Conservation (phyloP, 163 green algal species). For the Scenedesmus sp. region DNA sequence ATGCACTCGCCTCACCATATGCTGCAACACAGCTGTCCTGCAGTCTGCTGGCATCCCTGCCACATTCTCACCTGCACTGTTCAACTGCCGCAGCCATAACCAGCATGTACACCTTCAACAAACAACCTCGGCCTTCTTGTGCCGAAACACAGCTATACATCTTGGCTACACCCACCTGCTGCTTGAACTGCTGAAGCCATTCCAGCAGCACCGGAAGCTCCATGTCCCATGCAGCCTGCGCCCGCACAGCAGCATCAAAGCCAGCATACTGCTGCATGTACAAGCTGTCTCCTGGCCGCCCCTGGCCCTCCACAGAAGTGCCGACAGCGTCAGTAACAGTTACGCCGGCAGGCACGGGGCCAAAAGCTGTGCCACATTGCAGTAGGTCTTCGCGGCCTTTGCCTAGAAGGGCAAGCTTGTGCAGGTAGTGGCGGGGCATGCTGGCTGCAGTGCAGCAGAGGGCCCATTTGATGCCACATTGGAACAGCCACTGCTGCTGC, state of each 20-base stretch:
- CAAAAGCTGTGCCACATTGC: constrained; percentile 15
- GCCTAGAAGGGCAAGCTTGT: constrained; percentile 19
- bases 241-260: constrained; percentile 34
- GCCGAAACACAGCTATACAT: background rate
- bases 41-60: background rate
- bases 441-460: background rate
- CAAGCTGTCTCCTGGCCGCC: background rate
- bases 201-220: constrained; percentile 12
- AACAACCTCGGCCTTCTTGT: background rate
- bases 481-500: constrained; percentile 9
- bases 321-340: constrained; percentile 14
- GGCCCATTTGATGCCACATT: constrained; percentile 19
- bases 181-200: constrained; percentile 29
- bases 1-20: too few relatives aligned
- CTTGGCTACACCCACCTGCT: background rate
- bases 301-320: background rate
- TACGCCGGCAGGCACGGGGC: background rate
- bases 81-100: background rate
- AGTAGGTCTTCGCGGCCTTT: constrained; percentile 19
- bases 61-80: background rate
- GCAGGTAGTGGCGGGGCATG: background rate
- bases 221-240: constrained; percentile 5
- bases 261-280: constrained; percentile 31
- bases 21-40: background rate
- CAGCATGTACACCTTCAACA: background rate